A percentile compares a stretch with the other conserved stretches of the same genome.
phyloP scores from a whole-genome alignment of 2,329 filamentous ascomycete species.

The Chlorencoelia australis region DNA sequence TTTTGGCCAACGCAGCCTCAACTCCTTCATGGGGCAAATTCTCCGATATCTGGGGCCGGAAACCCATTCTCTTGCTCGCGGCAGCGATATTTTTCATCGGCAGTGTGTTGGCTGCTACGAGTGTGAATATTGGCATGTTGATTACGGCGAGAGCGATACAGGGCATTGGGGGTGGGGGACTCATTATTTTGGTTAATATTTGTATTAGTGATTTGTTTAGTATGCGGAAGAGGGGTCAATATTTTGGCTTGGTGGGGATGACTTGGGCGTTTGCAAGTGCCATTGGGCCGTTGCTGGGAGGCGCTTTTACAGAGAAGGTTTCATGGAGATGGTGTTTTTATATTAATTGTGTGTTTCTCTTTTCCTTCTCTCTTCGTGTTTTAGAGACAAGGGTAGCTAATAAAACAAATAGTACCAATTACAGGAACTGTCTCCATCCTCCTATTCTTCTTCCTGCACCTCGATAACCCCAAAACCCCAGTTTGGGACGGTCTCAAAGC shows the following conservation, averaged over 20 bases:
- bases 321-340: conserved; percentile 48
- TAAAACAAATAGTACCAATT: conserved; percentile 16
- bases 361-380: neutral
- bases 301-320: conserved; percentile 52
- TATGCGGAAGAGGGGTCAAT: conserved; percentile 33
- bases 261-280: conserved; percentile 53
- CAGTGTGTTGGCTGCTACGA: conserved; percentile 38
- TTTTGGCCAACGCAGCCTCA: conserved; percentile 57
- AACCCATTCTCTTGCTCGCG: conserved; percentile 40
- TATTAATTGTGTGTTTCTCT: conserved; percentile 19
- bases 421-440: conserved; percentile 34
- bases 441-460: conserved; percentile 51
- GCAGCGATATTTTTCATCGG: conserved; percentile 42
- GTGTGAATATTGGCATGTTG: conserved; percentile 36
- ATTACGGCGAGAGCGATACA: conserved; percentile 31
- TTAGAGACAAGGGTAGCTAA: neutral
- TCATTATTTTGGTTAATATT: conserved; percentile 43
- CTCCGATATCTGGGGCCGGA: conserved; percentile 48
- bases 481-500: conserved; percentile 51
- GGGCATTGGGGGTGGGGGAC: conserved; percentile 39
- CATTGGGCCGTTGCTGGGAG: conserved; percentile 57
- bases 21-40: conserved; percentile 57
- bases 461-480: conserved; percentile 57
- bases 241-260: conserved; percentile 55
- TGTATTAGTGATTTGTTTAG: conserved; percentile 45